These are phyloP conservation scores for Cucumis cinereus DNA, from an alignment of 306 rosid species.

Conservation along the genomic window DNA sequence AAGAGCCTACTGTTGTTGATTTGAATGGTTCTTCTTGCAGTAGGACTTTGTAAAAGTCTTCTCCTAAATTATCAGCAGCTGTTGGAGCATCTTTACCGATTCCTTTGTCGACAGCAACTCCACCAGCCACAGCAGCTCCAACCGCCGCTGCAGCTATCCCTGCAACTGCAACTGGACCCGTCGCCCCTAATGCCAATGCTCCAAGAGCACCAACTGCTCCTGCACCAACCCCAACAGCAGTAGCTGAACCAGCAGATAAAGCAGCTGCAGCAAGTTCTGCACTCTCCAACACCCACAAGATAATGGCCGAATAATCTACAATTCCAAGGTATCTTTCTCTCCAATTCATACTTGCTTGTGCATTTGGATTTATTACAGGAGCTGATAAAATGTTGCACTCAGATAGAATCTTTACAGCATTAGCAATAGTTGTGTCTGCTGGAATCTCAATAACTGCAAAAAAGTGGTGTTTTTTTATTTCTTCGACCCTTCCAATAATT, in stretches of 20 bases:
- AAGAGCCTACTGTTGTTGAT: constrained; percentile 68
- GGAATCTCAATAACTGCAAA: constrained; percentile 64
- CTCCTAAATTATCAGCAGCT: constrained; percentile 60
- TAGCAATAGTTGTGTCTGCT: constrained; percentile 52
- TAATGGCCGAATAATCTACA: constrained; percentile 67
- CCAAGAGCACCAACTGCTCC: constrained; percentile 79
- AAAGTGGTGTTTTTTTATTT: not conserved
- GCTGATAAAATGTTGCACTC: constrained; percentile 79
- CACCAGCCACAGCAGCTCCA: constrained; percentile 83
- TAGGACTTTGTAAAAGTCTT: constrained; percentile 68
- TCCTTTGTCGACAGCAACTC: constrained; percentile 47
- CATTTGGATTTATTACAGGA: constrained; percentile 52
- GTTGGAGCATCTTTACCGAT: constrained; percentile 59
- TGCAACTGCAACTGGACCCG: constrained; percentile 76
- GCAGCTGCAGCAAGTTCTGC: constrained; percentile 84
- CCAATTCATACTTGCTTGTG: constrained; percentile 48
- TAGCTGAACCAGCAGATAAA: constrained; percentile 64
- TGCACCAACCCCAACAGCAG: constrained; percentile 77
- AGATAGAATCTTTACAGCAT: constrained; percentile 60
- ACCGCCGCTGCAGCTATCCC: constrained; percentile 87
- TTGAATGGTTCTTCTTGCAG: constrained; percentile 91
- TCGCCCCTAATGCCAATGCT: constrained; percentile 63
- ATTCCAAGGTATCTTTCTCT: constrained; percentile 69
- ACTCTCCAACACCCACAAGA: constrained; percentile 88
- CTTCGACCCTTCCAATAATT: not conserved